A percentile compares a stretch with the other conserved stretches of the same genome.
Evolutionary conservation across 306 rosid species (phyloP).

Genomic region (Vicia faba): DNA sequence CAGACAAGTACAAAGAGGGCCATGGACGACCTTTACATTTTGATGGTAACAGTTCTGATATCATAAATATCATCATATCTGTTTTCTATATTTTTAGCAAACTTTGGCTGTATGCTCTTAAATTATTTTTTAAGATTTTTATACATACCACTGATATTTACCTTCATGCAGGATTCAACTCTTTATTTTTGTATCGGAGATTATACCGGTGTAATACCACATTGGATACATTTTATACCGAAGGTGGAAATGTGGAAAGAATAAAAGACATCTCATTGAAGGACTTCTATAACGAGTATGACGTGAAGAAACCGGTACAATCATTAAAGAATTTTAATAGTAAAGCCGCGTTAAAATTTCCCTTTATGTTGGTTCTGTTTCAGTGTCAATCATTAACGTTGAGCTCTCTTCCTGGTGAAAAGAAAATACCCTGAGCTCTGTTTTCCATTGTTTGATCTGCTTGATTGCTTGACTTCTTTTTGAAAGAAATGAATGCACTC

Average conservation of each 20-base stretch:
- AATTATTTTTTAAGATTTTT: neutral
- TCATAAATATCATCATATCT: constrained; percentile 7
- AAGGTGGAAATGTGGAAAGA: constrained; percentile 79
- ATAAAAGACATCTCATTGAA: constrained; percentile 51
- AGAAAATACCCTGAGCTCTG: constrained; percentile 15
- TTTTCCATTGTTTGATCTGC: constrained; percentile 27
- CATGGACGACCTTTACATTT: constrained; percentile 49
- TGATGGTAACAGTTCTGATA: constrained; percentile 64
- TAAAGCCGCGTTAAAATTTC: neutral
- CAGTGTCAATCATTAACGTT: constrained; percentile 22
- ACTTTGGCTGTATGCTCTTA: constrained; percentile 2
- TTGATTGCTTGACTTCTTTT: neutral
- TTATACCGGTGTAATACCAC: constrained; percentile 77
- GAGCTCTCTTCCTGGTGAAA: constrained; percentile 16
- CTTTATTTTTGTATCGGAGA: constrained; percentile 80
- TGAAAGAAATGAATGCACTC: constrained; percentile 4
- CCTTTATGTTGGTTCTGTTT: constrained; percentile 16
- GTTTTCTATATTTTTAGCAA: constrained; percentile 4
- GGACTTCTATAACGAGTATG: constrained; percentile 61
- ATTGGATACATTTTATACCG: constrained; percentile 69
- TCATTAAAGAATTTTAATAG: constrained; percentile 18
- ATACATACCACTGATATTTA: constrained; percentile 18
- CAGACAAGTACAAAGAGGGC: constrained; percentile 43
- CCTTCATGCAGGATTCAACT: constrained; percentile 76
- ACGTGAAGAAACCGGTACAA: constrained; percentile 89